Evolutionary conservation across 208 protist genomes (phyloP).

Genomic region (Leishmania braziliensis): DNA sequence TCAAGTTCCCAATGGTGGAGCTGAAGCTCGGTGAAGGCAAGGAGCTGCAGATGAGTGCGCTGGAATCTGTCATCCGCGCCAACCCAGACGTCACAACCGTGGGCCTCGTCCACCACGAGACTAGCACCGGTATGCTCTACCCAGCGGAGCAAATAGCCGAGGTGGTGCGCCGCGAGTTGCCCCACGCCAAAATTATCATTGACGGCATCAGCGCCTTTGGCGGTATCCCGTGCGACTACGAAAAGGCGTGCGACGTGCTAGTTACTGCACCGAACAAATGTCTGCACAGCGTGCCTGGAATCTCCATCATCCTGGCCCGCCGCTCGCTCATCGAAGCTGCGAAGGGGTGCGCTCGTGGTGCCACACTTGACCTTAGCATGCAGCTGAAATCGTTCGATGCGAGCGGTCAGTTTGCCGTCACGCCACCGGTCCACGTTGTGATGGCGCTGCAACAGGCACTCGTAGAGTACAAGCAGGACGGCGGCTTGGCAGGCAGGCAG

Average conservation of each 20-base stretch:
- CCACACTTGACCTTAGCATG: conserved; percentile 70
- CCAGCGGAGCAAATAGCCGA: conserved; percentile 64
- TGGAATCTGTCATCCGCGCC: conserved; percentile 46
- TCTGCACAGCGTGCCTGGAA: conserved; percentile 87
- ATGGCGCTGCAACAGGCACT: conserved; percentile 82
- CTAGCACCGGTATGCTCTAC: conserved; percentile 91
- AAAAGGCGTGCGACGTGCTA: conserved; percentile 70
- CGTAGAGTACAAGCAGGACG: conserved; percentile 73
- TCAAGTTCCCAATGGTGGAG: conserved; percentile 54
- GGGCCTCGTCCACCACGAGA: conserved; percentile 88
- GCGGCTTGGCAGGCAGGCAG: conserved; percentile 53
- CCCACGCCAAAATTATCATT: conserved; percentile 73
- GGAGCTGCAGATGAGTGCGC: conserved; percentile 49
- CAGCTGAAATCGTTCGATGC: conserved; percentile 71
- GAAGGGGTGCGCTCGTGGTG: conserved; percentile 60
- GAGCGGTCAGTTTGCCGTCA: conserved; percentile 78
- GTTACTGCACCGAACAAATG: conserved; percentile 89
- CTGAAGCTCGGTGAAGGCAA: conserved; percentile 66
- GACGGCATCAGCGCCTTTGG: conserved; percentile 90
- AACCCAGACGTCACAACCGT: conserved; percentile 77
- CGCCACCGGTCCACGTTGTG: conserved; percentile 82
- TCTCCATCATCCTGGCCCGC: conserved; percentile 70
- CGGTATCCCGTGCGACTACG: conserved; percentile 58
- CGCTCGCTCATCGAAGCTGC: conserved; percentile 41
- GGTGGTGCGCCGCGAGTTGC: conserved; percentile 47